A percentile compares a stretch with the other conserved stretches of the same genome.
These are phyloP conservation scores for Coleophoma eucalyptorum DNA, from an alignment of 2,329 filamentous ascomycete species.

Conservation along the genomic window DNA sequence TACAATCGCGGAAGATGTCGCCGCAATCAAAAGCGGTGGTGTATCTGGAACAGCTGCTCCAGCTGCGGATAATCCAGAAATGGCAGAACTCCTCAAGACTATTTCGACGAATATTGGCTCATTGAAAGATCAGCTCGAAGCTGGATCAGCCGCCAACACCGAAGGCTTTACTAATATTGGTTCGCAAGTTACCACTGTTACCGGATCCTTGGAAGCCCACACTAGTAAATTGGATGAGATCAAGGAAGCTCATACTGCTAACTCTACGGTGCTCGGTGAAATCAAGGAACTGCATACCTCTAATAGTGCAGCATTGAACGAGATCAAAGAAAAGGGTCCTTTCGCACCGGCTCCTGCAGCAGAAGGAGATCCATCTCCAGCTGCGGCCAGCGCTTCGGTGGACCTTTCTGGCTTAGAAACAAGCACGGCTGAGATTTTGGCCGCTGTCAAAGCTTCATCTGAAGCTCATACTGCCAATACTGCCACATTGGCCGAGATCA, in stretches of 20 bases:
- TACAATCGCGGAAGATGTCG: constrained; percentile 17
- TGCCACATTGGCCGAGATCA: not conserved
- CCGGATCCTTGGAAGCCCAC: not conserved
- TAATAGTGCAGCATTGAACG: not conserved
- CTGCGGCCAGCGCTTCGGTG: not conserved
- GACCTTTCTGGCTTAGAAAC: not conserved
- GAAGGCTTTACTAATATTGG: not conserved
- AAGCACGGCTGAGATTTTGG: constrained; percentile 1
- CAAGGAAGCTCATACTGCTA: constrained; percentile 1
- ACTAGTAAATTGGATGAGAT: not conserved
- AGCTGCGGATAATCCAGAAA: constrained; percentile 11
- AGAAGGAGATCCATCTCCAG: not conserved
- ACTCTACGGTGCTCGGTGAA: not conserved
- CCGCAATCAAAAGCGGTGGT: constrained; percentile 8
- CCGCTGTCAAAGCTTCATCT: not conserved
- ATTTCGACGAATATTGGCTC: constrained; percentile 9
- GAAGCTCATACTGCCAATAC: constrained; percentile 1
- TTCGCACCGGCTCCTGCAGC: not conserved
- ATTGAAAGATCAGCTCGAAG: not conserved
- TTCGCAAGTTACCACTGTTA: constrained; percentile 1
- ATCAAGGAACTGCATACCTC: not conserved
- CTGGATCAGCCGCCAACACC: not conserved
- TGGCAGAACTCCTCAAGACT: constrained; percentile 12
- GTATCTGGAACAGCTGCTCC: too few relatives aligned
- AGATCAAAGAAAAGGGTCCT: not conserved